Conservation (phyloP, 2,329 filamentous ascomycete species). For the Phoma herbarum region DNA sequence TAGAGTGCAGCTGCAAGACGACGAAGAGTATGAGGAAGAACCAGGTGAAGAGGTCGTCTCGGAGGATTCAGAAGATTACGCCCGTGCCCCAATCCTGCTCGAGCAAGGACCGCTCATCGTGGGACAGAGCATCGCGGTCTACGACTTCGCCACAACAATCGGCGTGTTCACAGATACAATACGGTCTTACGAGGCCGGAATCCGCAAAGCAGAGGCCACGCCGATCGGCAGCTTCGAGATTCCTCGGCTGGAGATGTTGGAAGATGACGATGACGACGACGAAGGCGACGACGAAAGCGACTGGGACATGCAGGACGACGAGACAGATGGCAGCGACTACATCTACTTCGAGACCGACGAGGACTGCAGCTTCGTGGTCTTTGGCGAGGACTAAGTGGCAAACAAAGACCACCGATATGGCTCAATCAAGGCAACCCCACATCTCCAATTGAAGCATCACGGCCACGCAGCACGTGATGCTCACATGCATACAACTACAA, state of each 20-base stretch:
- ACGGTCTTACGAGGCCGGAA: conserved; percentile 10
- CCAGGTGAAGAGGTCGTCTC: conserved; percentile 24
- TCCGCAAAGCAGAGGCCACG: conserved; percentile 11
- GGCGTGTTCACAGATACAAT: conserved; percentile 14
- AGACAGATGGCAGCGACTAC: conserved; percentile 22
- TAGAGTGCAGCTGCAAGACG: conserved; percentile 13
- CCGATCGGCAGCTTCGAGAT: conserved; percentile 17
- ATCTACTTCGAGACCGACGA: conserved; percentile 31
- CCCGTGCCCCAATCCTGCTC: conserved; percentile 17
- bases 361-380: conserved; percentile 35
- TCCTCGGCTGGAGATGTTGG: conserved; percentile 1
- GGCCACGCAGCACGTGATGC: conserved; percentile 15
- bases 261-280: conserved; percentile 14
- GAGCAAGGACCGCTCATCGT: conserved; percentile 1
- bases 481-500: neutral
- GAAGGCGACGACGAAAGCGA: conserved; percentile 31
- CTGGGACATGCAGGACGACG: conserved; percentile 36
- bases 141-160: conserved; percentile 10
- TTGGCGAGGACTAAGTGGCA: conserved; percentile 30
- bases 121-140: conserved; percentile 7
- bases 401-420: neutral
- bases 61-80: conserved; percentile 35
- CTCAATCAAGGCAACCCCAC: neutral
- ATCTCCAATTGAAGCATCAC: neutral
- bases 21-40: conserved; percentile 12